Evolutionary conservation across 768 basidiomycete species (phyloP).

Genomic region (Termitomyces sp.): DNA sequence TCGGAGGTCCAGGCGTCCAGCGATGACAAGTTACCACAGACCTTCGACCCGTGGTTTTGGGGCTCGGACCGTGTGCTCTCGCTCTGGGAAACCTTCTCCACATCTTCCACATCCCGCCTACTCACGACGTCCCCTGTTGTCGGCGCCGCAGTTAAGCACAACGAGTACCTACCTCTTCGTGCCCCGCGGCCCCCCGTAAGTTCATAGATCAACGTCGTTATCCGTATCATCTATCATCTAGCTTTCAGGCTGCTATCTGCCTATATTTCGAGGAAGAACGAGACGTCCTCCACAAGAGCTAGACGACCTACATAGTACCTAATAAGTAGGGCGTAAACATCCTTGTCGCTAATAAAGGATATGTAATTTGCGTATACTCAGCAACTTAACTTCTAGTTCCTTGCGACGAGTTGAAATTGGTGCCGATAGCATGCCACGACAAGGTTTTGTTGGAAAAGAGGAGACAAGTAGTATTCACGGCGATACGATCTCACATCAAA

Average conservation of each 20-base stretch:
- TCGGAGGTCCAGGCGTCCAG: slow-evolving; percentile 32
- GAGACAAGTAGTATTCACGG: no score
- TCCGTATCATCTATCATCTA: not conserved
- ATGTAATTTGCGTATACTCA: not conserved
- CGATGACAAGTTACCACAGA: slow-evolving; percentile 28
- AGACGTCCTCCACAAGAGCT: not conserved
- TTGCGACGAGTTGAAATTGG: no score
- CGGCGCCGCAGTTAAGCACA: slow-evolving; percentile 26
- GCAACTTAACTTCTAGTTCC: no score
- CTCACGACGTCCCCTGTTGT: slow-evolving; percentile 31
- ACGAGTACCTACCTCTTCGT: slow-evolving; percentile 31
- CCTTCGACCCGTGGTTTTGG: slow-evolving; percentile 32
- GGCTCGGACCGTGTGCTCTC: slow-evolving; percentile 26
- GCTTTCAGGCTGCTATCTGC: not conserved
- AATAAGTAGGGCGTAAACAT: not conserved
- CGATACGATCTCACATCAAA: no score
- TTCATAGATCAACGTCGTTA: not conserved
- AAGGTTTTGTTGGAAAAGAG: no score
- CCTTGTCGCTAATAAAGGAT: not conserved
- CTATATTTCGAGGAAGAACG: not conserved
- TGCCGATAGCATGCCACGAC: no score
- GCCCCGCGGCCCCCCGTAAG: slow-evolving; percentile 20
- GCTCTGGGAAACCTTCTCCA: slow-evolving; percentile 26
- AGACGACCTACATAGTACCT: no score
- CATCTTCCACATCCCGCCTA: slow-evolving; percentile 26